Conservation (phyloP, 1,139 yeast species). For the Zygoascus sp. region DNA sequence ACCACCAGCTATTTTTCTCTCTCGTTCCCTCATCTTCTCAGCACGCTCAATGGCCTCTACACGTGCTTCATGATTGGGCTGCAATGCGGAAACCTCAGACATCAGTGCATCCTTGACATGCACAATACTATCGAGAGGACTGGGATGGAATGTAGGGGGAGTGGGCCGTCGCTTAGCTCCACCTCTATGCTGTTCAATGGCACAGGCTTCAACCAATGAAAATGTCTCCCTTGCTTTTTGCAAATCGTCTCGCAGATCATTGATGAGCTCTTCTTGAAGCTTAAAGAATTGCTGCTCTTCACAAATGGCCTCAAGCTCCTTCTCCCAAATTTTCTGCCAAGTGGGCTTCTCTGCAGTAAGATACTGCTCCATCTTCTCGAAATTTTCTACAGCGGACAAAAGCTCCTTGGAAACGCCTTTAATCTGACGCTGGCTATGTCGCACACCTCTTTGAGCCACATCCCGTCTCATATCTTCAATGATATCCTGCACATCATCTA, state of each 20-base stretch:
- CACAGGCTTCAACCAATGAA: slow-evolving; percentile 73
- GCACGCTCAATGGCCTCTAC: slow-evolving; percentile 86
- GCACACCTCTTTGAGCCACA: slow-evolving; percentile 87
- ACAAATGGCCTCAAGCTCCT: slow-evolving; percentile 82
- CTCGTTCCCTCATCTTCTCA: slow-evolving; percentile 72
- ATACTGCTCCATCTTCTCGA: slow-evolving; percentile 55
- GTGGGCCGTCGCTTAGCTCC: slow-evolving; percentile 19
- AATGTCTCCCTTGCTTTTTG: slow-evolving; percentile 77
- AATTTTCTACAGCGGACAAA: slow-evolving; percentile 48
- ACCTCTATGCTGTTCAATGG: slow-evolving; percentile 57
- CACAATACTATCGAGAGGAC: slow-evolving; percentile 32
- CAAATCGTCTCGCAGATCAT: slow-evolving; percentile 76
- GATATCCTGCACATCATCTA: slow-evolving; percentile 87
- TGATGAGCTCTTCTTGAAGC: slow-evolving; percentile 79
- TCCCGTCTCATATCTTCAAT: slow-evolving; percentile 88
- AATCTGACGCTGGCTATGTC: slow-evolving; percentile 72
- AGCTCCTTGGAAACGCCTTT: slow-evolving; percentile 64
- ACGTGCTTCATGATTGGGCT: slow-evolving; percentile 80
- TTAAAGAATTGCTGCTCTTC: slow-evolving; percentile 92
- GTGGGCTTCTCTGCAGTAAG: slow-evolving; percentile 68
- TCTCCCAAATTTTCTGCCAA: slow-evolving; percentile 92
- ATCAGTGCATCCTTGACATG: slow-evolving; percentile 75
- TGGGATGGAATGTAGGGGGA: slow-evolving; percentile 25
- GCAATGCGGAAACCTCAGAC: slow-evolving; percentile 69
- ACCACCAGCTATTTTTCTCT: slow-evolving; percentile 51